Evolutionary conservation across 352 stramenopile species (phyloP).

Genomic region (Pythium monospermum): DNA sequence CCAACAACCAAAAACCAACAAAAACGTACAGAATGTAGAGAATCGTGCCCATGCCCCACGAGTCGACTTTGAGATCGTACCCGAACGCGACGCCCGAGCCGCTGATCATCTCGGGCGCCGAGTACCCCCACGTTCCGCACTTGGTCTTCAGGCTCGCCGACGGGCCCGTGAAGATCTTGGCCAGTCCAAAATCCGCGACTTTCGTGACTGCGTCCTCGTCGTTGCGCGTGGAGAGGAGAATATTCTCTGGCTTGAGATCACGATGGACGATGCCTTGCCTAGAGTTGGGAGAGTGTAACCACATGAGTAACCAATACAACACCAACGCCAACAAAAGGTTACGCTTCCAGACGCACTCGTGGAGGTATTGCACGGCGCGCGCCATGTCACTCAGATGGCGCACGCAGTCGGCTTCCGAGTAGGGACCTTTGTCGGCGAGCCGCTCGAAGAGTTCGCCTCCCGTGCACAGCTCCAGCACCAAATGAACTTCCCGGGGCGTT

Average conservation of each 20-base stretch:
- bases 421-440: constrained; percentile 71
- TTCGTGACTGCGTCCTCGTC: constrained; percentile 62
- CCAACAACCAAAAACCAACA: background rate
- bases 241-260: constrained; percentile 84
- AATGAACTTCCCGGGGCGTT: constrained; percentile 65
- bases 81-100: constrained; percentile 60
- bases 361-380: constrained; percentile 62
- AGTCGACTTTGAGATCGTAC: constrained; percentile 84
- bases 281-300: background rate
- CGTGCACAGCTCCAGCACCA: constrained; percentile 79
- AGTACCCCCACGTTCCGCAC: constrained; percentile 79
- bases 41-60: constrained; percentile 84
- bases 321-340: too few species aligned
- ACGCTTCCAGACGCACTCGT: constrained; percentile 43
- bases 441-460: constrained; percentile 80
- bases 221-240: constrained; percentile 60
- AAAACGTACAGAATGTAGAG: constrained; percentile 72
- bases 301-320: background rate
- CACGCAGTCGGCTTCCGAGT: constrained; percentile 77
- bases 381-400: constrained; percentile 71
- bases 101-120: constrained; percentile 81
- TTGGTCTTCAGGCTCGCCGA: constrained; percentile 76
- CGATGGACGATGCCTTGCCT: constrained; percentile 77
- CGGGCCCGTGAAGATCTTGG: constrained; percentile 73
- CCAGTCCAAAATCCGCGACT: constrained; percentile 82